Percentiles rank a stretch among this genome's conserved stretches.
These are phyloP conservation scores for Neonothopanus nambi DNA, from an alignment of 1,284 basidiomycete species.

Conservation along the genomic window DNA sequence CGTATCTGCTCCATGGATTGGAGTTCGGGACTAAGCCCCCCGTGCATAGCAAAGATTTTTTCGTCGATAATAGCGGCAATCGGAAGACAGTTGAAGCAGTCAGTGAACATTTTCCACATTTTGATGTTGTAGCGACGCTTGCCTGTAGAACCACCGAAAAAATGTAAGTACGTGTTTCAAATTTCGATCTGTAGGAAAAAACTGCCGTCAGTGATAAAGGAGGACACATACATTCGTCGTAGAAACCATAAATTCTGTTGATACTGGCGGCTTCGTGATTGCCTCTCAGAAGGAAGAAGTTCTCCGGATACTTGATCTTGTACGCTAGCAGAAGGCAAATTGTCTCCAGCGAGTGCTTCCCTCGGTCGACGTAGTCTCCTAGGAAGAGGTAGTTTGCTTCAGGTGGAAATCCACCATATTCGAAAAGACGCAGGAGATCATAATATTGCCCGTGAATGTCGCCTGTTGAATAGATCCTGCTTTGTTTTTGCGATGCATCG, in stretches of 20 bases:
- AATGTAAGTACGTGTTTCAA: background rate
- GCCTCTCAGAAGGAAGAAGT: slow-evolving; percentile 93
- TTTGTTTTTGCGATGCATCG: too few relatives aligned
- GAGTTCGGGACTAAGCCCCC: slow-evolving; percentile 90
- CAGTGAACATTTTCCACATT: slow-evolving; percentile 96
- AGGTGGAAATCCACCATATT: slow-evolving; percentile 94
- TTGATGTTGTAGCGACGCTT: slow-evolving; percentile 98
- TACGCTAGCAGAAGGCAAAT: slow-evolving; percentile 90
- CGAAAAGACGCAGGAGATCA: slow-evolving; percentile 90
- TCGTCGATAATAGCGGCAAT: slow-evolving; percentile 97
- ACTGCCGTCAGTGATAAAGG: slow-evolving; percentile 3
- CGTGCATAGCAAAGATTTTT: slow-evolving; percentile 96
- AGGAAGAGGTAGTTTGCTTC: slow-evolving; percentile 97
- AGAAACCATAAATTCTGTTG: slow-evolving; percentile 96
- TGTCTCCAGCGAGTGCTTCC: slow-evolving; percentile 93
- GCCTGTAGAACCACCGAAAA: slow-evolving; percentile 48
- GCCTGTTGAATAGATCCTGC: slow-evolving; percentile 59
- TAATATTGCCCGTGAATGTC: slow-evolving; percentile 97
- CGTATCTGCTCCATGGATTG: slow-evolving; percentile 99
- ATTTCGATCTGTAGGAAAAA: background rate
- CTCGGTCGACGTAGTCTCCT: slow-evolving; percentile 94
- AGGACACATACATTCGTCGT: slow-evolving; percentile 83
- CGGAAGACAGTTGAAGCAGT: slow-evolving; percentile 94
- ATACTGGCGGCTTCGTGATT: slow-evolving; percentile 96
- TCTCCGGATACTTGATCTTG: slow-evolving; percentile 99